Conservation (phyloP, 345 rosid genomes). For the Lumnitzera racemosa region DNA sequence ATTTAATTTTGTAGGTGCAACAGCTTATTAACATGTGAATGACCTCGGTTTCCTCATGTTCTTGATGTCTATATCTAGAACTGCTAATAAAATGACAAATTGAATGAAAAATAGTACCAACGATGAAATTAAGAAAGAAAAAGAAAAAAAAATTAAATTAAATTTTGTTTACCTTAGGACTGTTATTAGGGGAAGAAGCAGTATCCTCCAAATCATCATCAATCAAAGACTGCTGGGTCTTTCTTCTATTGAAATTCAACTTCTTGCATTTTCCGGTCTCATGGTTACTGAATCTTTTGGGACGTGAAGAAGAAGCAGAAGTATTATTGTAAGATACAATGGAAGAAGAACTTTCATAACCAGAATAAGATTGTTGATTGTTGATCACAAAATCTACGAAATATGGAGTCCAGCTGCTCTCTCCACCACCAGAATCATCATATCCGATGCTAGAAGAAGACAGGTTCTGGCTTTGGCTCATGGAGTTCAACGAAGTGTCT, state of each 20-base stretch:
- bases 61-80: no score
- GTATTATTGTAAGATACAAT: slow-evolving; percentile 21
- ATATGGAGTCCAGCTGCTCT: slow-evolving; percentile 64
- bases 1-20: no score
- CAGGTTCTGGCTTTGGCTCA: slow-evolving; percentile 1
- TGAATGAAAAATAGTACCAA: background rate
- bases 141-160: no score
- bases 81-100: background rate
- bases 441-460: background rate
- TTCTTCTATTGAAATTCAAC: slow-evolving; percentile 28
- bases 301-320: slow-evolving; percentile 26
- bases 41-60: no score
- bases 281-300: slow-evolving; percentile 6
- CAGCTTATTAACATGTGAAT: no score
- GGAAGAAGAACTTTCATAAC: slow-evolving; percentile 12
- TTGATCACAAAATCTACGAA: slow-evolving; percentile 36
- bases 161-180: slow-evolving; percentile 42
- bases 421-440: slow-evolving; percentile 14
- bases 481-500: slow-evolving; percentile 17
- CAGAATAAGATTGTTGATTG: slow-evolving; percentile 10
- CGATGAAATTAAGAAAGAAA: background rate
- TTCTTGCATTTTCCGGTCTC: slow-evolving; percentile 10
- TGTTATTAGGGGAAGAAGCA: slow-evolving; percentile 44
- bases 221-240: slow-evolving; percentile 11
- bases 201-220: slow-evolving; percentile 57